These are phyloP conservation scores for Nicotiana sylvestris DNA, from an alignment of 257 asterid species.

Conservation along the genomic window DNA sequence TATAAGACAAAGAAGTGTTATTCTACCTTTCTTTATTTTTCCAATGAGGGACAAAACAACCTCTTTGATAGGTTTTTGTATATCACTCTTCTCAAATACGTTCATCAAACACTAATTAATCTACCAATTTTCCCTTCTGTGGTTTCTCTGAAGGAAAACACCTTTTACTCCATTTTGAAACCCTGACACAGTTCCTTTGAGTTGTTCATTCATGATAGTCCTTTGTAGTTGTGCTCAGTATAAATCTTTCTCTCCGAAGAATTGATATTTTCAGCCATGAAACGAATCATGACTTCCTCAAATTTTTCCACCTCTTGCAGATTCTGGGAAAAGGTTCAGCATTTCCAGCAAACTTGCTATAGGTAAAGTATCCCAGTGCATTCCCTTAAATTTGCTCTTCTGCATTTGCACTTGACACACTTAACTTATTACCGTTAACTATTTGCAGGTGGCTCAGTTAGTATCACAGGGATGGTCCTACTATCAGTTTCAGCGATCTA, in stretches of 20 bases:
- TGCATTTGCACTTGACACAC: neutral
- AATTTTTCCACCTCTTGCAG: neutral
- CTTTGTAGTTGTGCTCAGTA: neutral
- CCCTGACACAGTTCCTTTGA: neutral
- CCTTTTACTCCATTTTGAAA: neutral
- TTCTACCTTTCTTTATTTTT: too few species aligned
- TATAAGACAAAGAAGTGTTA: too few species aligned
- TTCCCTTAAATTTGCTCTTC: conserved; percentile 8
- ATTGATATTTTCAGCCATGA: neutral
- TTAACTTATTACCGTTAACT: neutral
- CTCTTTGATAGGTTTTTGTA: too few species aligned
- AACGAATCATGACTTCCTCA: neutral
- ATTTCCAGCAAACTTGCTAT: neutral
- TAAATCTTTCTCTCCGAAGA: neutral
- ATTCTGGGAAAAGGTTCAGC: neutral
- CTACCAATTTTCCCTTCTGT: neutral
- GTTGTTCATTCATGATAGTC: conserved; percentile 6
- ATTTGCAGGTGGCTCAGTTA: conserved; percentile 24
- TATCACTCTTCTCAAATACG: too few species aligned
- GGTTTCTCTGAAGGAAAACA: neutral
- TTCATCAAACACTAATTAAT: too few species aligned
- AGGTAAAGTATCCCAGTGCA: neutral
- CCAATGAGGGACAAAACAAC: too few species aligned
- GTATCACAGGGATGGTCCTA: conserved; percentile 10
- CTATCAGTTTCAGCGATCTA: conserved; percentile 2